phyloP scores from a whole-genome alignment of 1,284 basidiomycete genomes.

The Erythrobasidium hasegawianum region DNA sequence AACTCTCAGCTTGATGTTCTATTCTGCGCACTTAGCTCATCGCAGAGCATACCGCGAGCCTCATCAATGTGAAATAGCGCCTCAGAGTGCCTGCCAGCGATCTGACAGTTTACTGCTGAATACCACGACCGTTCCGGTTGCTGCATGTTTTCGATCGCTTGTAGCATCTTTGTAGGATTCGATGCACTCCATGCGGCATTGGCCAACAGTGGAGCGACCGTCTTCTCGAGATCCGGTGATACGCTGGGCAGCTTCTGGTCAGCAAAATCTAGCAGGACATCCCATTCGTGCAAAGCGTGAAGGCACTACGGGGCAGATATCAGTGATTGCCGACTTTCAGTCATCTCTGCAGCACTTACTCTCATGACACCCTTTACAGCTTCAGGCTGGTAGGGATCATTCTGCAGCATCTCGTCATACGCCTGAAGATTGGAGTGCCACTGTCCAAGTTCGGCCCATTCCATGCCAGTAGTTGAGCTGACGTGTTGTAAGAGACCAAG shows the following conservation, averaged over 20 bases:
- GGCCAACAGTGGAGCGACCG: slow-evolving; percentile 16
- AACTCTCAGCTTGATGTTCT: no score
- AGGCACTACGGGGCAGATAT: no score
- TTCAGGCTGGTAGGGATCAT: slow-evolving; percentile 3
- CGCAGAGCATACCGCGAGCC: slow-evolving; percentile 25
- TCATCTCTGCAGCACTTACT: no score
- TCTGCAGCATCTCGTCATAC: slow-evolving; percentile 13
- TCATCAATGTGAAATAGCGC: slow-evolving; percentile 14
- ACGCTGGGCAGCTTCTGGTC: slow-evolving; percentile 1
- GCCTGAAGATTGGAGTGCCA: slow-evolving; percentile 18
- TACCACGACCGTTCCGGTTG: slow-evolving; percentile 22
- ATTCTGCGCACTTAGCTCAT: slow-evolving; percentile 8
- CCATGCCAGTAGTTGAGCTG: background rate
- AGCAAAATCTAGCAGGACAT: slow-evolving; percentile 14
- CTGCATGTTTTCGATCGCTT: slow-evolving; percentile 12
- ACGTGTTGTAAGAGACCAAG: slow-evolving; percentile 21
- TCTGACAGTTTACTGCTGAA: slow-evolving; percentile 11
- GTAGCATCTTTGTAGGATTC: slow-evolving; percentile 3
- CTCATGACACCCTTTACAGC: slow-evolving; percentile 15
- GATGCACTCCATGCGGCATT: slow-evolving; percentile 25
- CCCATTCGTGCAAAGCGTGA: slow-evolving; percentile 33
- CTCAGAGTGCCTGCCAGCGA: slow-evolving; percentile 1
- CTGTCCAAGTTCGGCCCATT: slow-evolving; percentile 32
- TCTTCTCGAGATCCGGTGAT: background rate
- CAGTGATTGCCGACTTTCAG: no score